A percentile compares a stretch with the other conserved stretches of the same genome.
Conservation (phyloP, 202 grass and related monocot genomes). For the Digitaria exilis region DNA sequence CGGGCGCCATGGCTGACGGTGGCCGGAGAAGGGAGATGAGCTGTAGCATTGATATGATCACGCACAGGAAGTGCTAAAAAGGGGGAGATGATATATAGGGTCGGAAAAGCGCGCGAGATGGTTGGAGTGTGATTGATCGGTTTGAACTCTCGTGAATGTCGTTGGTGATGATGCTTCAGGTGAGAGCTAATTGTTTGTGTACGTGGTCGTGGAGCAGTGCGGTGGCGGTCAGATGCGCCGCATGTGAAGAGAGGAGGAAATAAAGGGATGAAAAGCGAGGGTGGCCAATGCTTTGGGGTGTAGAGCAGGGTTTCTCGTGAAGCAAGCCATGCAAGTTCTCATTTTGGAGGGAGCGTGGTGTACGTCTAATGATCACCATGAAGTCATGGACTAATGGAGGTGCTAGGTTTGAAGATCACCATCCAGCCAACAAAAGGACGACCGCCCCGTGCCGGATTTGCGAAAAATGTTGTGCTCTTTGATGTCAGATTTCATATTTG, state of each 20-base stretch:
- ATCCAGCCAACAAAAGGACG: not conserved
- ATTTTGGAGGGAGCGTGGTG: not conserved
- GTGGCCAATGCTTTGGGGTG: not conserved
- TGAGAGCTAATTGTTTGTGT: not conserved
- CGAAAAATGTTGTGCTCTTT: too few relatives aligned
- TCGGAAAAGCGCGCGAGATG: not conserved
- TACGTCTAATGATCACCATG: not conserved
- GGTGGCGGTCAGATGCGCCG: not conserved
- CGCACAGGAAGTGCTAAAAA: not conserved
- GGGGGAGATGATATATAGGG: not conserved
- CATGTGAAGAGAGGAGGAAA: constrained; percentile 14
- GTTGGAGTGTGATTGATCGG: not conserved
- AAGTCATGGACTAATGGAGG: not conserved
- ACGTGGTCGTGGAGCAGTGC: not conserved
- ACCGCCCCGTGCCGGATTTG: not conserved
- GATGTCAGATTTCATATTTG: too few relatives aligned
- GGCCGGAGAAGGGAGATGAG: constrained; percentile 10
- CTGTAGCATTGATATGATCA: not conserved
- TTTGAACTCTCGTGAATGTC: not conserved
- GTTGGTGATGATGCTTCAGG: not conserved
- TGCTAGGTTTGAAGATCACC: not conserved
- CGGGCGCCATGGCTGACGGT: constrained; percentile 23
- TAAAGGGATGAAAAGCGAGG: not conserved
- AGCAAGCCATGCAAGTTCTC: not conserved
- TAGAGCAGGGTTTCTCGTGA: constrained; percentile 37